Evolutionary conservation across 768 basidiomycete species (phyloP), one percentile per base, ranked within the genome.

Genomic region (Leccinum fibrillosum): DNA sequence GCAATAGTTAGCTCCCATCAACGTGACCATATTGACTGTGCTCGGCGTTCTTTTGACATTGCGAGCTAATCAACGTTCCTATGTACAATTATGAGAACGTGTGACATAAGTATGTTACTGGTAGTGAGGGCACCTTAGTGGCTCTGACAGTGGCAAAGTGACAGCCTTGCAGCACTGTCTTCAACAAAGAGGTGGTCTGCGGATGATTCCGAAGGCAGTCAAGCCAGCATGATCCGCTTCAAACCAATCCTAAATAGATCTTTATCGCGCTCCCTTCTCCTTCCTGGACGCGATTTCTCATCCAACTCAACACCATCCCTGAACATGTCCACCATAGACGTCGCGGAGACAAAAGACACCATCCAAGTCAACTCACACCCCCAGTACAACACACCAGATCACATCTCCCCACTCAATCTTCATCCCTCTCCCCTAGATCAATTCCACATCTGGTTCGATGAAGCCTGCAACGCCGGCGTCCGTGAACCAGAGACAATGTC

Each of bases 401-500:
- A 81, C 42, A 77, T 92, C 32, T 78, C 86, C 1, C 90, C 90
- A 0, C 55, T 74, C n/a, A 77, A 77, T 35, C 84, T 92, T 62
- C 66, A 74, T 32, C 75, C 84, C 2, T 82, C 83, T 56, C 96
- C 96, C 0, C 77, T 98, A 53, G 83, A 83, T 52, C 94, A 95
- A 67, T 98, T 98, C 75, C 84, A 85, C 54, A 65, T 73, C 30
- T 98, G 96, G 96, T 91, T 98, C 76, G 82, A 84, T 52, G 79
- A 86, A 44, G 85, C 84, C 21, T 73, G 79, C 52, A 77, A 78
- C 49, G 66, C 72, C 21, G 78, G 76, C n/a, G 90, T 95, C 6
- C 71, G 76, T 49, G 94, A 97, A 72, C 93, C 95, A n/a, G 96
- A 98, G 70, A 86, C 90, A 8, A 90, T 97, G 86, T 79, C 86